Conservation (phyloP, 2,329 filamentous ascomycete genomes). For the Lachnellula cervina region DNA sequence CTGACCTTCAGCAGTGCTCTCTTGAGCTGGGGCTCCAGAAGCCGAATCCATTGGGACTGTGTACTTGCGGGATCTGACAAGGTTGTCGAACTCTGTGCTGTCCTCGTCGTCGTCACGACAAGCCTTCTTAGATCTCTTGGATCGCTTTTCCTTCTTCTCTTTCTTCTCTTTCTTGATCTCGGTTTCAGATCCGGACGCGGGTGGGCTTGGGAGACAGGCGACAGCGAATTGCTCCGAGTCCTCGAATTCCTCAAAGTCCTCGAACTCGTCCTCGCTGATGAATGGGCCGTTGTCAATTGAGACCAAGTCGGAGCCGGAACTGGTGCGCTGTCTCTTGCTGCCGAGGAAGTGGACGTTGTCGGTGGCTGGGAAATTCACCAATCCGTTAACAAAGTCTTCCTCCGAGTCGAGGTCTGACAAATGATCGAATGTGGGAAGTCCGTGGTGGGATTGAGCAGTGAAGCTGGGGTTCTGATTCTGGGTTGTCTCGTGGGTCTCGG, state of each 20-base stretch:
- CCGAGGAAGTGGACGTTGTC: slow-evolving; percentile 56
- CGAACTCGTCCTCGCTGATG: slow-evolving; percentile 70
- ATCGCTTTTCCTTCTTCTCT: slow-evolving; percentile 43
- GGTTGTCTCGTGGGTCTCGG: slow-evolving; percentile 31
- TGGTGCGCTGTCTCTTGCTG: slow-evolving; percentile 63
- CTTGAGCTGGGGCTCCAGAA: slow-evolving; percentile 25
- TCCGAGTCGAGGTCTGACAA: slow-evolving; percentile 88
- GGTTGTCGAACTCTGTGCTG: slow-evolving; percentile 32
- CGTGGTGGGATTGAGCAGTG: slow-evolving; percentile 42
- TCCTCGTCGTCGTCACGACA: slow-evolving; percentile 28
- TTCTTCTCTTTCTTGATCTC: slow-evolving; percentile 43
- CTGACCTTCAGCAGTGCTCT: slow-evolving; percentile 22
- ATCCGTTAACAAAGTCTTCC: slow-evolving; percentile 73
- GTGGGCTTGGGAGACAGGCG: slow-evolving; percentile 58
- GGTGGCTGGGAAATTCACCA: slow-evolving; percentile 63
- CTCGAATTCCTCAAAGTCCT: slow-evolving; percentile 71
- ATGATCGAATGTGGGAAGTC: slow-evolving; percentile 73
- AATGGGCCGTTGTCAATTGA: slow-evolving; percentile 73
- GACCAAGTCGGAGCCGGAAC: slow-evolving; percentile 62
- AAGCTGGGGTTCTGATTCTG: slow-evolving; percentile 48
- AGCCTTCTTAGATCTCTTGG: slow-evolving; percentile 50
- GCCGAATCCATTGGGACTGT: slow-evolving; percentile 31
- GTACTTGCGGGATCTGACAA: slow-evolving; percentile 32
- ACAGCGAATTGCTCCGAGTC: slow-evolving; percentile 59
- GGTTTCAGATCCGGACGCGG: slow-evolving; percentile 46